Conservation (phyloP, 2,329 filamentous ascomycete species). For the Stemphylium vesicarium region DNA sequence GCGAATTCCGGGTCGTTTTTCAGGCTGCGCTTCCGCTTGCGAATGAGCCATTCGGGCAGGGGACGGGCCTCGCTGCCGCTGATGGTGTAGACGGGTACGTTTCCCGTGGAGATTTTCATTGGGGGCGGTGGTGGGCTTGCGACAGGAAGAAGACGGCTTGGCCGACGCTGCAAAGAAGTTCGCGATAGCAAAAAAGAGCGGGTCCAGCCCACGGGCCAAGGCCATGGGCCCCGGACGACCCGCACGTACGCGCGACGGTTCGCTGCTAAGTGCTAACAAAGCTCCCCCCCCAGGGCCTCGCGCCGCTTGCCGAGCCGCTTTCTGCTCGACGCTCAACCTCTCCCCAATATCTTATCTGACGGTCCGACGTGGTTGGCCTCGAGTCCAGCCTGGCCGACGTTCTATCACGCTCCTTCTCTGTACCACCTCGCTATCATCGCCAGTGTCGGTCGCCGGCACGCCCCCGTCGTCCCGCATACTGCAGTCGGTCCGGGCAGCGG, state of each 20-base stretch:
- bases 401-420: not conserved
- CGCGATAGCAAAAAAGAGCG: constrained; percentile 5
- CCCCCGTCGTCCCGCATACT: constrained; percentile 6
- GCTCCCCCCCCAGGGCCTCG: constrained; percentile 1
- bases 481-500: constrained; percentile 28
- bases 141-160: not conserved
- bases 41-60: constrained; percentile 92
- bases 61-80: constrained; percentile 87
- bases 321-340: not conserved
- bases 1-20: constrained; percentile 94
- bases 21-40: constrained; percentile 81
- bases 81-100: constrained; percentile 92
- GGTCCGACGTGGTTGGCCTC: not conserved
- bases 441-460: not conserved
- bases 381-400: not conserved
- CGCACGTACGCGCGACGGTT: not conserved
- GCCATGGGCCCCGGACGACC: not conserved
- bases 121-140: constrained; percentile 22
- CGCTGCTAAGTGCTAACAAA: not conserved
- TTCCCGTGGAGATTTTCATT: constrained; percentile 84
- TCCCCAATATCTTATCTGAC: not conserved
- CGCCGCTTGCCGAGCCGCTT: constrained; percentile 6
- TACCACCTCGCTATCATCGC: not conserved
- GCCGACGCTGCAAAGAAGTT: constrained; percentile 3
- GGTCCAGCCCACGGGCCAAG: not conserved